Conservation (phyloP, 2,329 filamentous ascomycete species). For the Paecilomyces variotii region DNA sequence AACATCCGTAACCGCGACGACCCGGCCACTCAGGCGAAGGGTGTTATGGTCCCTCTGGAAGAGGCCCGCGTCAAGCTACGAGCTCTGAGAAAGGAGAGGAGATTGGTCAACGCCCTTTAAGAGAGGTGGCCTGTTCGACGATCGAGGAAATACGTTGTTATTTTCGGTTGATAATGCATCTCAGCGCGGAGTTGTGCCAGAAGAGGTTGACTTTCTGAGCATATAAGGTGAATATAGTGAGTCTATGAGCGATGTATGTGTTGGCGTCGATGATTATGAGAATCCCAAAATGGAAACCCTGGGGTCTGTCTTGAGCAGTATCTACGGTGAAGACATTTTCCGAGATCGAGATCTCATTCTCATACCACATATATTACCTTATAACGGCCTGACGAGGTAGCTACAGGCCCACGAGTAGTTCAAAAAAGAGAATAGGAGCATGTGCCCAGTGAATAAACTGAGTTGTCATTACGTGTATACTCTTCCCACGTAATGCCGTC, state of each 20-base stretch:
- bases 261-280: not conserved
- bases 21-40: slow-evolving; percentile 53
- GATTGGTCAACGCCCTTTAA: slow-evolving; percentile 33
- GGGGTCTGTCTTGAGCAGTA: not conserved
- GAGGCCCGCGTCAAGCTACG: slow-evolving; percentile 49
- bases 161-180: not conserved
- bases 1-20: slow-evolving; percentile 60
- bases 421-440: too few relatives aligned
- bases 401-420: too few relatives aligned
- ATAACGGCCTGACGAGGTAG: too few relatives aligned
- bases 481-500: too few relatives aligned
- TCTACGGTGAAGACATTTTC: not conserved
- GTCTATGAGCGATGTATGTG: not conserved
- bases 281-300: not conserved
- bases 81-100: slow-evolving; percentile 38
- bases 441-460: too few relatives aligned
- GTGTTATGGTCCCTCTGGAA: slow-evolving; percentile 53
- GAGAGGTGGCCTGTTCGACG: not conserved
- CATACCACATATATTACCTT: too few relatives aligned
- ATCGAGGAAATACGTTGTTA: not conserved
- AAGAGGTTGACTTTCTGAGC: not conserved
- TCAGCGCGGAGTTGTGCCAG: not conserved
- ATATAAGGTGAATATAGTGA: not conserved
- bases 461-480: too few relatives aligned
- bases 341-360: too few relatives aligned